Evolutionary conservation across 179 eudicot species (phyloP).

Genomic region (Nepenthes alata): DNA sequence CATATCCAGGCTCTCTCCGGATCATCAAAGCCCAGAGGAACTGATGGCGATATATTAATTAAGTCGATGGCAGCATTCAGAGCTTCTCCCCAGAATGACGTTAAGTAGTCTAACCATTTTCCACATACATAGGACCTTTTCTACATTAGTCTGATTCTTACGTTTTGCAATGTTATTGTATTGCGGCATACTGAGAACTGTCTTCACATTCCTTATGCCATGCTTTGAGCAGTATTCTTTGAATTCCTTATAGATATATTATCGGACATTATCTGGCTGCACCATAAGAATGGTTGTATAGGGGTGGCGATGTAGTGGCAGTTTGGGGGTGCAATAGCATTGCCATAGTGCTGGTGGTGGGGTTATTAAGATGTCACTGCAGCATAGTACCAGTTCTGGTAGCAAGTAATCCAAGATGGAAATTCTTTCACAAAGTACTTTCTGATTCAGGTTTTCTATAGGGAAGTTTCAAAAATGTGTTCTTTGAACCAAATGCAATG

Average conservation of each 20-base stretch:
- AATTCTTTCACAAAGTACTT: no score
- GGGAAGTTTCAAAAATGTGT: no score
- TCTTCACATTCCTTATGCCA: background rate
- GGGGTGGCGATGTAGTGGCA: no score
- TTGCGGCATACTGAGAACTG: background rate
- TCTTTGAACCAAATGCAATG: no score
- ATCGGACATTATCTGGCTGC: background rate
- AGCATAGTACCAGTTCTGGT: no score
- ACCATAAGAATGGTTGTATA: no score
- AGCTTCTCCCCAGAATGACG: conserved; percentile 8
- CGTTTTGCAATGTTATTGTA: background rate
- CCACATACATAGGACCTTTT: background rate
- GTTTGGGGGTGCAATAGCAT: no score
- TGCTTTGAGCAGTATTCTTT: background rate
- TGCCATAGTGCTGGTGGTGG: no score
- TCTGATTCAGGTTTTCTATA: no score
- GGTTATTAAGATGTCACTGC: no score
- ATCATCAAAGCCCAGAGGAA: conserved; percentile 4
- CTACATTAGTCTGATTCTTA: background rate
- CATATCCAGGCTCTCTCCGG: conserved; percentile 5
- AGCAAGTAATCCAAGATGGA: no score
- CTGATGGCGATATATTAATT: conserved; percentile 4
- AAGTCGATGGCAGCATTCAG: background rate
- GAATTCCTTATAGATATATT: background rate
- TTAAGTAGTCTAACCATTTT: background rate